These are phyloP conservation scores for Lentinus brumalis DNA, from an alignment of 768 basidiomycete species.

Conservation along the genomic window DNA sequence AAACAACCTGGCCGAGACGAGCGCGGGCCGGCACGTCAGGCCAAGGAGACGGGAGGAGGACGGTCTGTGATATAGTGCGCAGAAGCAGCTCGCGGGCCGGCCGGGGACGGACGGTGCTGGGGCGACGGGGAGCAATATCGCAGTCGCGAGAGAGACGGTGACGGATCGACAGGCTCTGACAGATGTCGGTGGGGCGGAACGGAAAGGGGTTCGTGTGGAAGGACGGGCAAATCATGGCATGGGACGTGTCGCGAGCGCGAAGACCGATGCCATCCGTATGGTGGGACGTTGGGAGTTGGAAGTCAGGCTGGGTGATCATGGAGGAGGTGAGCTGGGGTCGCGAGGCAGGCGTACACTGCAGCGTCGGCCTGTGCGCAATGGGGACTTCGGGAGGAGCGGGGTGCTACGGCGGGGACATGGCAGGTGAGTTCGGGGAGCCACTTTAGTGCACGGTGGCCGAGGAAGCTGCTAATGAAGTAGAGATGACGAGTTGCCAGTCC, in stretches of 20 bases:
- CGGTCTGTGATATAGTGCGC: conserved; percentile 12
- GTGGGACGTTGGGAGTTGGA: conserved; percentile 4
- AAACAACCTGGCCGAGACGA: not conserved
- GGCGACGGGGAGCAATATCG: not conserved
- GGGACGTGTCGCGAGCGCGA: conserved; percentile 12
- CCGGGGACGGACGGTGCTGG: not conserved
- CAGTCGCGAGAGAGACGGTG: not conserved
- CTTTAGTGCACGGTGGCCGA: too few species aligned
- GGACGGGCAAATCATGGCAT: conserved; percentile 2
- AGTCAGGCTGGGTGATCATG: not conserved
- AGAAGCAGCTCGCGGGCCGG: not conserved
- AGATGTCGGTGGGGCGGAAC: too few species aligned
- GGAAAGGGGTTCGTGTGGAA: not conserved
- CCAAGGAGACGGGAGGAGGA: not conserved
- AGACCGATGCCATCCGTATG: conserved; percentile 14
- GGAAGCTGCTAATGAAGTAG: too few species aligned
- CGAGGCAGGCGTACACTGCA: not conserved
- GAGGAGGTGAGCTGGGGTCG: conserved; percentile 4
- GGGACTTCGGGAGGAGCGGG: too few species aligned
- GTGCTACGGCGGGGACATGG: too few species aligned
- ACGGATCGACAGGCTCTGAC: too few species aligned
- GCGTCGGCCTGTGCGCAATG: too few species aligned
- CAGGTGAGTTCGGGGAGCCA: too few species aligned
- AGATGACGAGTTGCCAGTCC: too few species aligned
- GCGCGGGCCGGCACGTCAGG: conserved; percentile 5